Evolutionary conservation across 176 grass and related monocot genomes (phyloP).

Genomic region (Phoenix dactylifera): DNA sequence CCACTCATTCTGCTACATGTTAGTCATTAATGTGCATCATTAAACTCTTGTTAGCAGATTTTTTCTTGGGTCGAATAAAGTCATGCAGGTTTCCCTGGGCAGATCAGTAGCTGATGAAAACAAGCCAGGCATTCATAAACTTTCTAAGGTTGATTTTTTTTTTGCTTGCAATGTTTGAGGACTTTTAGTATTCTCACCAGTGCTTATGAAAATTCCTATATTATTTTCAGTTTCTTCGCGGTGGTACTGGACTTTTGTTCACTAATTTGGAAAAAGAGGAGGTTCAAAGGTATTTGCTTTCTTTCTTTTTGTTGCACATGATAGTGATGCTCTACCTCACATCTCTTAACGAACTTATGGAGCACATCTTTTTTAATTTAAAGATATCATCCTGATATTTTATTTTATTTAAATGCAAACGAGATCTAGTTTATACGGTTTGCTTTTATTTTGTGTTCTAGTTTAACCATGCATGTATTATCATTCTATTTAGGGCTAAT

Average conservation of each 20-base stretch:
- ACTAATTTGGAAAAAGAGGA: slow-evolving; percentile 80
- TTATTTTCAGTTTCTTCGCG: slow-evolving; percentile 50
- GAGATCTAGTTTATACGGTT: no score
- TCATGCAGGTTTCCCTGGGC: slow-evolving; percentile 81
- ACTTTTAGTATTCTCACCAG: not conserved
- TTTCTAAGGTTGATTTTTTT: slow-evolving; percentile 46
- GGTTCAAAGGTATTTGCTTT: slow-evolving; percentile 53
- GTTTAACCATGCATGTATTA: no score
- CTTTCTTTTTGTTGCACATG: no score
- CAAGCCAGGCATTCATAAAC: slow-evolving; percentile 55
- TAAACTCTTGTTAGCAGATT: slow-evolving; percentile 32
- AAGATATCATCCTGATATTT: no score
- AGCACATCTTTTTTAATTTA: no score
- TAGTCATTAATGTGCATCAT: slow-evolving; percentile 1
- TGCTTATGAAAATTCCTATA: slow-evolving; percentile 8
- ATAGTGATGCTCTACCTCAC: no score
- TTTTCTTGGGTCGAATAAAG: slow-evolving; percentile 90
- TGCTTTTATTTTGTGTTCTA: no score
- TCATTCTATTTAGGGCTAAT: no score
- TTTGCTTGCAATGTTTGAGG: not conserved
- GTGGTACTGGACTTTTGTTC: slow-evolving; percentile 60
- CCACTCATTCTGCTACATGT: not conserved
- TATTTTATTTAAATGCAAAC: no score
- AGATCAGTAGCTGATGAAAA: slow-evolving; percentile 66
- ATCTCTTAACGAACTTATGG: no score